phyloP scores from a whole-genome alignment of 2,329 filamentous ascomycete species.

The Knufia petricola region DNA sequence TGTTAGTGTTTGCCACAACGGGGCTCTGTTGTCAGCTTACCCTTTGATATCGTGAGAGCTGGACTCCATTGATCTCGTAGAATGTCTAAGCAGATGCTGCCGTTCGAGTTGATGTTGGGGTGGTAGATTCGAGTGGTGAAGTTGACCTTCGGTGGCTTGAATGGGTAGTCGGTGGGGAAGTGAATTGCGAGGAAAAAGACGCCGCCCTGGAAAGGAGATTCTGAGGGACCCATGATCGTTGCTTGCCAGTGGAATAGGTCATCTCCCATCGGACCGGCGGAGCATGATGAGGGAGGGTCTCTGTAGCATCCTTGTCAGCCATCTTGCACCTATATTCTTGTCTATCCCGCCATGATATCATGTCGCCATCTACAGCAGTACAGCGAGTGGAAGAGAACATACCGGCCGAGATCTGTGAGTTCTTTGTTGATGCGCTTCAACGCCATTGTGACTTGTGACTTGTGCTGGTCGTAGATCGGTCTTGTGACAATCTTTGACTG shows the following conservation, averaged over 20 bases:
- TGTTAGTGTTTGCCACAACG: slow-evolving; percentile 12
- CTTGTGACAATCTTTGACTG: slow-evolving; percentile 10
- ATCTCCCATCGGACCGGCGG: slow-evolving; percentile 90
- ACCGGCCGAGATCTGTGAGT: slow-evolving; percentile 44
- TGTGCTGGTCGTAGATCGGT: slow-evolving; percentile 9
- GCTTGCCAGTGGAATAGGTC: slow-evolving; percentile 99
- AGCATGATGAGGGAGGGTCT: slow-evolving; percentile 97
- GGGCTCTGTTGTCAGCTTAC: slow-evolving; percentile 40
- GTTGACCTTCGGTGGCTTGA: slow-evolving; percentile 99
- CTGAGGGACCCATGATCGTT: slow-evolving; percentile 99
- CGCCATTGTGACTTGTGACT: slow-evolving; percentile 33
- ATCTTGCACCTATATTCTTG: slow-evolving; percentile 4
- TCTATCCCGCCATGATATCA: slow-evolving; percentile 5
- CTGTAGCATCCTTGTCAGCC: slow-evolving; percentile 40
- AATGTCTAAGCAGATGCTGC: slow-evolving; percentile 98
- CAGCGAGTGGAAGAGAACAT: slow-evolving; percentile 22
- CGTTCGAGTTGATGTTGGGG: slow-evolving; percentile 99
- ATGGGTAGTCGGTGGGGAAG: slow-evolving; percentile 99
- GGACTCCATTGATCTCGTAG: slow-evolving; percentile 98
- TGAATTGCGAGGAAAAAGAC: slow-evolving; percentile 99
- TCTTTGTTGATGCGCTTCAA: slow-evolving; percentile 47
- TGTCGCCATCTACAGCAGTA: background rate
- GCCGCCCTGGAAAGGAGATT: slow-evolving; percentile 94
- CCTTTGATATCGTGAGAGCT: slow-evolving; percentile 96
- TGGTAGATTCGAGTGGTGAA: slow-evolving; percentile 99